phyloP scores from a whole-genome alignment of 306 rosid species.

The cucumber (Cucumis sativus) region DNA sequence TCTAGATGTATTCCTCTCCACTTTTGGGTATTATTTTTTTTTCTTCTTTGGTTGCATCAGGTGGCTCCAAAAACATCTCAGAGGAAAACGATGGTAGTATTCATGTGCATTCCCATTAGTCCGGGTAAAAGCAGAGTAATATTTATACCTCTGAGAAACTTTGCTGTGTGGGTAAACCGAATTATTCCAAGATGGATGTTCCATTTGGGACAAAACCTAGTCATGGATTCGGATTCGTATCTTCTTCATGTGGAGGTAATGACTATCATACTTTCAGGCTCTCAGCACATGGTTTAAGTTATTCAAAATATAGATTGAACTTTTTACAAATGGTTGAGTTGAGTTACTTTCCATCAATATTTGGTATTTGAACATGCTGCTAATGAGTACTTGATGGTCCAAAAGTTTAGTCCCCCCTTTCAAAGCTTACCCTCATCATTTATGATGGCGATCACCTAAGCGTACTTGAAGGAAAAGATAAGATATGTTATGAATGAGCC shows the following conservation, averaged over 20 bases:
- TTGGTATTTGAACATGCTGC: too few species aligned
- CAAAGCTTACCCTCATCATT: neutral
- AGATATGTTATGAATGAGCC: neutral
- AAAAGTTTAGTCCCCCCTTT: neutral
- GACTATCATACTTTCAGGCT: neutral
- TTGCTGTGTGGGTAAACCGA: conserved; percentile 54
- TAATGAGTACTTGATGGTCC: neutral
- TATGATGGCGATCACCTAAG: neutral
- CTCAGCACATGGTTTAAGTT: neutral
- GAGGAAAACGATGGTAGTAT: conserved; percentile 30
- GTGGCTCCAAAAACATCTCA: conserved; percentile 12
- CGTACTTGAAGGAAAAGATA: neutral
- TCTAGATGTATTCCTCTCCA: neutral
- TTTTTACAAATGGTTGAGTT: neutral
- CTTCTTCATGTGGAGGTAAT: conserved; percentile 91
- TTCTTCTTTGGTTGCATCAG: conserved; percentile 24
- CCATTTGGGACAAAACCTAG: conserved; percentile 69
- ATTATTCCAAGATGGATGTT: conserved; percentile 80
- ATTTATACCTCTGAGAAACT: conserved; percentile 87
- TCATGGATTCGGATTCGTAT: conserved; percentile 87
- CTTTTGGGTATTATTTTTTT: neutral
- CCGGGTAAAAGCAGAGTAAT: conserved; percentile 89
- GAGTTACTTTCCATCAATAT: too few species aligned
- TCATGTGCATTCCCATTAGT: conserved; percentile 76
- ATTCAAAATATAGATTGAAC: neutral